Conservation (phyloP, 495 filamentous ascomycete genomes). For the Apiosordaria backusii region DNA sequence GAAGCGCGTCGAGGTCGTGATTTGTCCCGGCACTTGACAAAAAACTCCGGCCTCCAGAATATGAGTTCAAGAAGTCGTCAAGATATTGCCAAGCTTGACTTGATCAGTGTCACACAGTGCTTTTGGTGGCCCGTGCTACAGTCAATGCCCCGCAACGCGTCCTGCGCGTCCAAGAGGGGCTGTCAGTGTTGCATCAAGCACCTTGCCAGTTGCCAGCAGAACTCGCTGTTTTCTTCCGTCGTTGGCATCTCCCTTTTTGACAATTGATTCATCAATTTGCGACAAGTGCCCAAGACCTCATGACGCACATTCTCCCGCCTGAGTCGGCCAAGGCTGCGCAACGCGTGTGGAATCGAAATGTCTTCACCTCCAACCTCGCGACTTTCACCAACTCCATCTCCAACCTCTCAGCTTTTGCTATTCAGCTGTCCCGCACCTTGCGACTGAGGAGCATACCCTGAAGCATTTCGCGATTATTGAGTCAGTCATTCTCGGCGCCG, state of each 20-base stretch:
- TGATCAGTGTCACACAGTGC: not conserved
- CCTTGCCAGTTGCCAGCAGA: not conserved
- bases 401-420: not conserved
- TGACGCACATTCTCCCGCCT: too few relatives aligned
- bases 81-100: not conserved
- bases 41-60: not conserved
- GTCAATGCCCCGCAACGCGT: not conserved
- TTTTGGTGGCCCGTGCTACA: too few relatives aligned
- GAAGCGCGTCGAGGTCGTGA: too few relatives aligned
- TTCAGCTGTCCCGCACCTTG: not conserved
- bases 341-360: not conserved
- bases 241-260: not conserved
- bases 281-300: too few relatives aligned
- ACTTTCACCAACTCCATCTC: not conserved
- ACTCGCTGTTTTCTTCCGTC: not conserved
- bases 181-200: not conserved
- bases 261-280: not conserved
- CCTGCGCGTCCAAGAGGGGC: not conserved
- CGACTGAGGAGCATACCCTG: not conserved
- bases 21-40: too few relatives aligned
- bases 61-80: too few relatives aligned
- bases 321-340: not conserved
- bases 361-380: not conserved
- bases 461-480: not conserved
- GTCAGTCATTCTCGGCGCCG: not conserved